Conservation (phyloP, 225 moss, liverwort and hornwort species). For the Pleurozium schreberi region DNA sequence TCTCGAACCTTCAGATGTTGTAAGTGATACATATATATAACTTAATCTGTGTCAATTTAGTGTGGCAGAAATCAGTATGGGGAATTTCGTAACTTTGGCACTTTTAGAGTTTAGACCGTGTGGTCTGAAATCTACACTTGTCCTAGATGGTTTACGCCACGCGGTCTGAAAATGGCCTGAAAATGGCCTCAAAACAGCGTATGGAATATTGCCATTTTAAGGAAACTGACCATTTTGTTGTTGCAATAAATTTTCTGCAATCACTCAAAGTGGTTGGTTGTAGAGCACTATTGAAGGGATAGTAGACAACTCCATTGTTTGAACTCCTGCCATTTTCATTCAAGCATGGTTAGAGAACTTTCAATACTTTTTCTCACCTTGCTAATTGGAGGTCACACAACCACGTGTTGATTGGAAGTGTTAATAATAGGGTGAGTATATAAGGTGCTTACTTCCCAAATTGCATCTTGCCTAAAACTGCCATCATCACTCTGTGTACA, state of each 20-base stretch:
- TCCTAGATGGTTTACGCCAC: too few species aligned
- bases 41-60: neutral
- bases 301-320: neutral
- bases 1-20: conserved; percentile 18
- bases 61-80: neutral
- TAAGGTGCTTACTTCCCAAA: neutral
- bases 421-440: neutral
- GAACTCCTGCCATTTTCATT: too few species aligned
- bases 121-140: too few species aligned
- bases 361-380: neutral
- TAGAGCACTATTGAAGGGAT: neutral
- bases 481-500: too few species aligned
- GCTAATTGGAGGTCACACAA: neutral
- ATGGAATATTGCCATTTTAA: too few species aligned
- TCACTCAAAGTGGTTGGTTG: neutral
- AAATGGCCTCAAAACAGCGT: too few species aligned
- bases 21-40: neutral
- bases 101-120: too few species aligned
- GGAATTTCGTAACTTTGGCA: too few species aligned
- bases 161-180: too few species aligned
- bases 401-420: neutral
- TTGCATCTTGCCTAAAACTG: too few species aligned
- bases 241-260: neutral
- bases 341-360: neutral
- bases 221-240: too few species aligned